phyloP scores from a whole-genome alignment of 2,329 filamentous ascomycete species.

The Albifimbria verrucaria region DNA sequence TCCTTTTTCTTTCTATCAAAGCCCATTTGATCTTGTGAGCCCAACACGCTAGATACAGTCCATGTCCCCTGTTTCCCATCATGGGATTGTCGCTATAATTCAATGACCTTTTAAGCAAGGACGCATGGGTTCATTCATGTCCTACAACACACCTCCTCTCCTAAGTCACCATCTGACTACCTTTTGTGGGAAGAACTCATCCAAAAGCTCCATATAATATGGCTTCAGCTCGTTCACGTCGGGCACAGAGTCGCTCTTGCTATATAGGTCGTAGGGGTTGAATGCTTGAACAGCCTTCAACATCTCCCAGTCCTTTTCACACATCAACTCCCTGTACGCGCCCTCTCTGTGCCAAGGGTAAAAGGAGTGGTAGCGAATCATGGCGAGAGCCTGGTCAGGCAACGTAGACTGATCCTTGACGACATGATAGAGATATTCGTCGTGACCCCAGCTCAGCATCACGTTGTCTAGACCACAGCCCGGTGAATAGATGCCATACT shows the following conservation, averaged over 20 bases:
- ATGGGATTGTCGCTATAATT: too few relatives aligned
- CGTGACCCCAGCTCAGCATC: slow-evolving; percentile 88
- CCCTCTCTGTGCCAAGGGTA: slow-evolving; percentile 87
- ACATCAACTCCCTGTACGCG: slow-evolving; percentile 80
- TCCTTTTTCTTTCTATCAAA: too few relatives aligned
- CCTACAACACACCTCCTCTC: not conserved
- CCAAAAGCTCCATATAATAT: slow-evolving; percentile 40
- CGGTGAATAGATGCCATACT: slow-evolving; percentile 74
- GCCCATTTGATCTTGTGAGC: too few relatives aligned
- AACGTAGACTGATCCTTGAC: slow-evolving; percentile 78
- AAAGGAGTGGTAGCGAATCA: slow-evolving; percentile 92
- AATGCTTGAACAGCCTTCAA: slow-evolving; percentile 79
- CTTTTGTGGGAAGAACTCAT: slow-evolving; percentile 39
- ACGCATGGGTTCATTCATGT: too few relatives aligned
- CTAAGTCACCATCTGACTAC: slow-evolving; percentile 33
- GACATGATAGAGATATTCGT: slow-evolving; percentile 85
- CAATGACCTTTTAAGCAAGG: too few relatives aligned
- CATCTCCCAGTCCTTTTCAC: slow-evolving; percentile 76
- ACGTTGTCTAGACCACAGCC: slow-evolving; percentile 83
- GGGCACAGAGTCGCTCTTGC: slow-evolving; percentile 81
- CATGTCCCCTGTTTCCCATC: too few relatives aligned
- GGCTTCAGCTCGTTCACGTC: slow-evolving; percentile 71
- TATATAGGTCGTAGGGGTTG: slow-evolving; percentile 90
- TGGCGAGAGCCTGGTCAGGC: slow-evolving; percentile 78
- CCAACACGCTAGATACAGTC: too few relatives aligned